Conservation (phyloP, 371 early-diverging fungal genomes). For the Smittium mucronatum region DNA sequence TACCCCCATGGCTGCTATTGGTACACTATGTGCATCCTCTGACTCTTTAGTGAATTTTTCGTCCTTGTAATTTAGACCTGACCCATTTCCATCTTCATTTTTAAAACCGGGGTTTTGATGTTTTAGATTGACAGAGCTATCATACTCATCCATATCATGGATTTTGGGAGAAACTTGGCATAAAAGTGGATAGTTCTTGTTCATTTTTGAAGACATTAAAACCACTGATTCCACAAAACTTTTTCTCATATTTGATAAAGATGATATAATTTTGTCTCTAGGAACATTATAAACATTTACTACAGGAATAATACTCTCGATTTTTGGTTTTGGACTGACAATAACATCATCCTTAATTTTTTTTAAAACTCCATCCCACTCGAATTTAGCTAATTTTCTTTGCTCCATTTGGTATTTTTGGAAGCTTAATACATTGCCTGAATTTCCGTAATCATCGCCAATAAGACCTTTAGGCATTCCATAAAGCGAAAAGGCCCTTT, state of each 20-base stretch:
- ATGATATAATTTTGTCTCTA: slow-evolving; percentile 25
- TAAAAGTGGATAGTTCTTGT: not conserved
- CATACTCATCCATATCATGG: too few species aligned
- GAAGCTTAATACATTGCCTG: slow-evolving; percentile 23
- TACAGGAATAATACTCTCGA: slow-evolving; percentile 16
- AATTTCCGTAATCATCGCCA: slow-evolving; percentile 29
- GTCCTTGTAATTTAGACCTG: not conserved
- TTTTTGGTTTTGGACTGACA: not conserved
- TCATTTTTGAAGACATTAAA: not conserved
- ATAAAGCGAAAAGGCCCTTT: slow-evolving; percentile 24
- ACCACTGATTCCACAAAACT: not conserved
- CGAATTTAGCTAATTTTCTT: slow-evolving; percentile 19
- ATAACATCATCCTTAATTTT: not conserved
- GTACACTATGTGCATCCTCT: slow-evolving; percentile 35
- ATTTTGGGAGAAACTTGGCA: not conserved
- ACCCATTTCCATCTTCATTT: not conserved
- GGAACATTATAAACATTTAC: slow-evolving; percentile 33
- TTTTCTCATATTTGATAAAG: slow-evolving; percentile 25
- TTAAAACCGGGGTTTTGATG: not conserved
- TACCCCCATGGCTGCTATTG: slow-evolving; percentile 52
- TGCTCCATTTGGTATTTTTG: slow-evolving; percentile 13
- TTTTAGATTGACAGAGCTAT: not conserved
- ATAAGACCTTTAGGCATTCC: slow-evolving; percentile 28
- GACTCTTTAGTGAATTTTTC: not conserved
- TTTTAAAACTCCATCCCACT: slow-evolving; percentile 21